These are phyloP conservation scores for Tripterygium wilfordii DNA, from an alignment of 177 flowering plant species.

Conservation along the genomic window DNA sequence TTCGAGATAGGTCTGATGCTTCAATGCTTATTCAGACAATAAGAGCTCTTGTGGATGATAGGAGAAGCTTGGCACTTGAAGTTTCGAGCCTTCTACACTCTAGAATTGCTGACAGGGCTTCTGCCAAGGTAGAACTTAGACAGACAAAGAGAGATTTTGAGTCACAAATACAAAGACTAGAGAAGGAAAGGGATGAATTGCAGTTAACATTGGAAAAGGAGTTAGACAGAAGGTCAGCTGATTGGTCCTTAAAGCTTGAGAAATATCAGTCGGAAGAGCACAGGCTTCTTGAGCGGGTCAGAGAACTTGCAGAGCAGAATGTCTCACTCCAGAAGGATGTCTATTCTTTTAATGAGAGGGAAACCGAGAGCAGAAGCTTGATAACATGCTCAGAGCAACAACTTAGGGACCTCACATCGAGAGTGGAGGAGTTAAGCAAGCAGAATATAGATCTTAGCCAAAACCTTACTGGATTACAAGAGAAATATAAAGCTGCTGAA, in stretches of 20 bases:
- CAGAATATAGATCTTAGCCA: constrained; percentile 45
- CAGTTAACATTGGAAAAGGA: constrained; percentile 71
- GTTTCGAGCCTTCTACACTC: constrained; percentile 48
- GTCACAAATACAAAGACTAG: constrained; percentile 44
- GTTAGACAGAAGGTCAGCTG: constrained; percentile 80
- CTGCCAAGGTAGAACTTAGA: constrained; percentile 46
- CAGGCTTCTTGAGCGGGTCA: constrained; percentile 82
- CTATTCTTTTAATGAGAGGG: constrained; percentile 55
- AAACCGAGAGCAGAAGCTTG: constrained; percentile 41
- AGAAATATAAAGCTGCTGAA: constrained; percentile 35
- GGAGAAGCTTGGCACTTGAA: constrained; percentile 60
- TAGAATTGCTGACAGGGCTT: constrained; percentile 54
- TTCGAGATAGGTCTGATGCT: constrained; percentile 30
- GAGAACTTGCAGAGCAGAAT: constrained; percentile 95
- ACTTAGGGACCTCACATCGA: constrained; percentile 40
- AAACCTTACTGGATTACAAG: constrained; percentile 41
- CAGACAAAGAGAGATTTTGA: constrained; percentile 42
- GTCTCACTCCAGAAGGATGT: constrained; percentile 88
- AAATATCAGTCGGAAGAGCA: constrained; percentile 78
- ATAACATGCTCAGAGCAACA: constrained; percentile 38
- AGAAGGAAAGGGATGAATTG: constrained; percentile 76
- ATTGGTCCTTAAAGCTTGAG: constrained; percentile 84
- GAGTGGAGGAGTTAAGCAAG: constrained; percentile 28
- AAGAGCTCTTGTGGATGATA: constrained; percentile 50
- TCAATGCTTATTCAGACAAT: constrained; percentile 43